Conservation (phyloP, 257 asterid species). For the Gynochthodes officinalis region DNA sequence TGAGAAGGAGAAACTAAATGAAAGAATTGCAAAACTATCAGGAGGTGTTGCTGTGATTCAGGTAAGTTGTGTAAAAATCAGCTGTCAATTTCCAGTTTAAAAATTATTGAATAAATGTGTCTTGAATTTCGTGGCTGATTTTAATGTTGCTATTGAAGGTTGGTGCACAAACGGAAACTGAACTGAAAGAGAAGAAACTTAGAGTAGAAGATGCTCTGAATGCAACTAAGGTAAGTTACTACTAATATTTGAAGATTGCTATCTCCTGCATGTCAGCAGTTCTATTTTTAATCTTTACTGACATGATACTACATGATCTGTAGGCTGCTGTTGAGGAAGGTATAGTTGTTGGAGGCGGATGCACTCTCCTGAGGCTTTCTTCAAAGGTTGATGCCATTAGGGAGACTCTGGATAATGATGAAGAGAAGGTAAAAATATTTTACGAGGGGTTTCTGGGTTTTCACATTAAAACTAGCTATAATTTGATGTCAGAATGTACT, state of each 20-base stretch:
- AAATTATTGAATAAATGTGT: background rate
- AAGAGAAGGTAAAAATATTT: constrained; percentile 62
- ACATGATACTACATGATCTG: constrained; percentile 4
- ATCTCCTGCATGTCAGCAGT: background rate
- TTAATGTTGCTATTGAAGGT: constrained; percentile 44
- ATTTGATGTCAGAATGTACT: background rate
- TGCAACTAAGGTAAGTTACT: constrained; percentile 77
- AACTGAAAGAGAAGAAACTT: constrained; percentile 91
- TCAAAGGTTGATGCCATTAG: constrained; percentile 86
- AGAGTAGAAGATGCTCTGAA: constrained; percentile 99
- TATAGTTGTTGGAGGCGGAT: constrained; percentile 98
- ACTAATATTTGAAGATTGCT: background rate
- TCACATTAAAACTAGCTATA: background rate
- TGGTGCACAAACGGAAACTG: constrained; percentile 98
- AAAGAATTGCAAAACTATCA: constrained; percentile 91
- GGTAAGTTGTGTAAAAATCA: too few species aligned
- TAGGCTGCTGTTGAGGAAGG: constrained; percentile 99
- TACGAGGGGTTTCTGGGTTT: background rate
- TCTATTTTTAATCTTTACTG: background rate
- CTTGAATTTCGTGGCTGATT: constrained; percentile 8
- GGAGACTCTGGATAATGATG: constrained; percentile 74
- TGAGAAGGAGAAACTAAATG: constrained; percentile 81
- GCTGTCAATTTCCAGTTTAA: background rate
- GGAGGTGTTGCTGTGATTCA: constrained; percentile 99
- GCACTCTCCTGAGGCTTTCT: constrained; percentile 82